A percentile compares a stretch with the other conserved stretches of the same genome.
phyloP scores from a whole-genome alignment of 345 rosid genomes.

The Murraya paniculata region DNA sequence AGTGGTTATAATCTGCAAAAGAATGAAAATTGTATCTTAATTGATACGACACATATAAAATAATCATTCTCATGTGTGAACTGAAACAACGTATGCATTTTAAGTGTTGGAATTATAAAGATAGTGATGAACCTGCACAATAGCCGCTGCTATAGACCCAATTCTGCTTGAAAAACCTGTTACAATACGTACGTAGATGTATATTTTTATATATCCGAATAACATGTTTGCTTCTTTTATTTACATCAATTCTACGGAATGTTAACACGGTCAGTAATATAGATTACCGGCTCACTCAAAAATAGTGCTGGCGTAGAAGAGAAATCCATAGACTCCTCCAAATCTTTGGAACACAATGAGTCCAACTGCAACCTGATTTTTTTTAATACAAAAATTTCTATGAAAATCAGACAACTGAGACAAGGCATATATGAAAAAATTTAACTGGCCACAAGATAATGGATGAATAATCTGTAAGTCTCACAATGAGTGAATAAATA shows the following conservation, averaged over 20 bases:
- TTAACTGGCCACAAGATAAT: background rate
- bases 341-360: slow-evolving; percentile 38
- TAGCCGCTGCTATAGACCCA: slow-evolving; percentile 29
- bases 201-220: background rate
- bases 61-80: background rate
- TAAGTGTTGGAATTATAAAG: background rate
- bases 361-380: slow-evolving; percentile 39
- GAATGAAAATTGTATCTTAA: background rate
- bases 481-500: slow-evolving; percentile 16
- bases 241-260: background rate
- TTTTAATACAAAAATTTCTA: too few relatives aligned
- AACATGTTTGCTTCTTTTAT: background rate
- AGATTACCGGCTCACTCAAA: slow-evolving; percentile 35
- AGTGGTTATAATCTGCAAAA: slow-evolving; percentile 27
- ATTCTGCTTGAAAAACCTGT: slow-evolving; percentile 35
- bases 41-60: background rate
- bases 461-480: background rate
- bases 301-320: slow-evolving; percentile 34
- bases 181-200: background rate
- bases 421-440: background rate
- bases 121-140: slow-evolving; percentile 34
- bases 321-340: slow-evolving; percentile 42
- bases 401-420: background rate
- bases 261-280: background rate
- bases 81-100: background rate